Evolutionary conservation across 2,329 filamentous ascomycete genomes (phyloP).

Genomic region (Penicillium sp.): DNA sequence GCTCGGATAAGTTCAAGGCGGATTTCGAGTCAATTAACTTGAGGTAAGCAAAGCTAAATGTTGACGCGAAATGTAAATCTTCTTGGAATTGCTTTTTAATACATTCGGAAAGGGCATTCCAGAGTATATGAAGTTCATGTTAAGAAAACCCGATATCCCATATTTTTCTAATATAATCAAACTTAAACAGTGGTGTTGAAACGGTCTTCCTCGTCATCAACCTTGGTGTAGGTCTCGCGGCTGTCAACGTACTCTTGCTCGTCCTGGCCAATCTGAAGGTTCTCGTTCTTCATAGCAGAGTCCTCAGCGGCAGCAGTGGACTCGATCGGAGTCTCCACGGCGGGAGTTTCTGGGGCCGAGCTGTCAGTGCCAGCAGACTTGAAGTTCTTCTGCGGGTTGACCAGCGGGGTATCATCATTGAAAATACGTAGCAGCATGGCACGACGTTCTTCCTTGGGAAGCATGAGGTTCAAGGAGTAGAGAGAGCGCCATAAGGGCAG

Average conservation of each 20-base stretch:
- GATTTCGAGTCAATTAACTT: background rate
- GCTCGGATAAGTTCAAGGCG: background rate
- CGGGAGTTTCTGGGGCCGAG: slow-evolving; percentile 17
- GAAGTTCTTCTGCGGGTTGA: slow-evolving; percentile 57
- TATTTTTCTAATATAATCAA: background rate
- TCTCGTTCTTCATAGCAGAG: slow-evolving; percentile 39
- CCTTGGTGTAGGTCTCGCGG: slow-evolving; percentile 46
- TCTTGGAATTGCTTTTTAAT: slow-evolving; percentile 20
- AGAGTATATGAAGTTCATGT: background rate
- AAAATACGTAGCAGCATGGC: slow-evolving; percentile 90
- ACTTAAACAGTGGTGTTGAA: slow-evolving; percentile 49
- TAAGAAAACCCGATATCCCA: background rate
- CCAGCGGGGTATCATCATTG: slow-evolving; percentile 81
- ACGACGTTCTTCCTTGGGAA: slow-evolving; percentile 92
- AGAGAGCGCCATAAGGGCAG: slow-evolving; percentile 93
- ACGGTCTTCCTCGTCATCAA: slow-evolving; percentile 47
- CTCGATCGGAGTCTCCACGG: slow-evolving; percentile 9
- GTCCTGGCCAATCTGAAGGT: slow-evolving; percentile 39
- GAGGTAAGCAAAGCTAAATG: background rate
- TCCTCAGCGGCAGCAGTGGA: slow-evolving; percentile 33
- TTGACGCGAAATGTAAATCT: slow-evolving; percentile 3
- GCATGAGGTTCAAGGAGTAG: slow-evolving; percentile 90
- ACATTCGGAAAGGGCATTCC: slow-evolving; percentile 4
- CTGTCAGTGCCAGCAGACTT: slow-evolving; percentile 10
- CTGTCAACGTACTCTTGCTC: slow-evolving; percentile 43